Conservation (phyloP, 345 rosid genomes). For the Brassica juncea region DNA sequence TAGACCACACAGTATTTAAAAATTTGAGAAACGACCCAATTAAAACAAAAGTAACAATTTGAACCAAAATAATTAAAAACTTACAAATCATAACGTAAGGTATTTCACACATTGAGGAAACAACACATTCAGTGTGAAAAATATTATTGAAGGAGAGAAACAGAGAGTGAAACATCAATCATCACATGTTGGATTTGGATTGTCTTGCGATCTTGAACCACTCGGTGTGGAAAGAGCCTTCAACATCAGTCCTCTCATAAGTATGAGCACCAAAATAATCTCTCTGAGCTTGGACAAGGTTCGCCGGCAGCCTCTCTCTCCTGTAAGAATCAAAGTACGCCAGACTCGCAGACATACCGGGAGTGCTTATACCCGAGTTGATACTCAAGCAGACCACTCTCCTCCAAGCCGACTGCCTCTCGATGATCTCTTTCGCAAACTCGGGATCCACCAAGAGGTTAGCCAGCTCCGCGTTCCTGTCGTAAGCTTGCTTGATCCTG, state of each 20-base stretch:
- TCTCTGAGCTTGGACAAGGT: constrained; percentile 94
- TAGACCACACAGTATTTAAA: not conserved
- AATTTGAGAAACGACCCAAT: not conserved
- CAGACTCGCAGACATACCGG: constrained; percentile 95
- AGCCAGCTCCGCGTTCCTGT: constrained; percentile 79
- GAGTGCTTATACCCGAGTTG: constrained; percentile 87
- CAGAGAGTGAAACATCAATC: not conserved
- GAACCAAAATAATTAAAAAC: not conserved
- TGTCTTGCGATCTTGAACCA: constrained; percentile 95
- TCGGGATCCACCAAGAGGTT: constrained; percentile 95
- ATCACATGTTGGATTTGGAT: constrained; percentile 52
- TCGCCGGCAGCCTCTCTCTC: constrained; percentile 84
- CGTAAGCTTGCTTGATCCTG: constrained; percentile 95
- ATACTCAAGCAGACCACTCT: constrained; percentile 85
- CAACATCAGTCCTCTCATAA: constrained; percentile 84
- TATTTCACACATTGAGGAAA: constrained; percentile 15
- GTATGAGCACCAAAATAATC: constrained; percentile 99
- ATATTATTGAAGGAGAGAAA: constrained; percentile 32
- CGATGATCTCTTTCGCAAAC: constrained; percentile 90
- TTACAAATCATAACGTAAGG: constrained; percentile 4
- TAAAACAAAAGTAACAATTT: not conserved
- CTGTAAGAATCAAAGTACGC: constrained; percentile 91
- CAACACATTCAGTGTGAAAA: constrained; percentile 24
- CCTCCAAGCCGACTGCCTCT: constrained; percentile 93
- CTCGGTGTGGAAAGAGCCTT: constrained; percentile 94